Evolutionary conservation across 2,329 filamentous ascomycete species (phyloP).

Genomic region (Knoxdaviesia proteae): DNA sequence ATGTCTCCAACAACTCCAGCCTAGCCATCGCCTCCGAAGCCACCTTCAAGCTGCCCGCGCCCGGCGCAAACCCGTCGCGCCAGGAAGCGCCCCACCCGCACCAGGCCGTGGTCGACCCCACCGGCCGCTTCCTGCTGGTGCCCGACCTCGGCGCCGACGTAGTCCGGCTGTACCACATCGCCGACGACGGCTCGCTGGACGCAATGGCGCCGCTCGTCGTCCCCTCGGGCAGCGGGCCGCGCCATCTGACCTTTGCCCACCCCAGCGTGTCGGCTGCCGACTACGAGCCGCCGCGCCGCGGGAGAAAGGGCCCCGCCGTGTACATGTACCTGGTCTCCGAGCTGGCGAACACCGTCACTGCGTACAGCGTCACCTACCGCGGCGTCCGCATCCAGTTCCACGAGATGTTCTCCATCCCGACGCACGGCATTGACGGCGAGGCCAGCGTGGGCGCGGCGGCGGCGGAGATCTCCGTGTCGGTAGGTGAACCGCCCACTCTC

Average conservation of each 20-base stretch:
- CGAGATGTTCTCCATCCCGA: constrained; percentile 24
- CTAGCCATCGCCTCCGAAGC: constrained; percentile 17
- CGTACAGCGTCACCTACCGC: constrained; percentile 33
- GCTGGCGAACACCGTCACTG: constrained; percentile 32
- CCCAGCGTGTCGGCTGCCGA: no score
- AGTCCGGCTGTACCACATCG: constrained; percentile 32
- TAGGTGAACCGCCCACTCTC: constrained; percentile 17
- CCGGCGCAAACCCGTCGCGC: constrained; percentile 19
- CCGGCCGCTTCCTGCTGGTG: constrained; percentile 37
- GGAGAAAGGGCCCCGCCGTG: constrained; percentile 16
- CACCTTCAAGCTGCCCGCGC: constrained; percentile 17
- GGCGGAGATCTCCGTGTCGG: constrained; percentile 36
- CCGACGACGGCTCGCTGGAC: constrained; percentile 19
- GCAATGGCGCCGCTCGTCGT: constrained; percentile 18
- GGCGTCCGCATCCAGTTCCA: constrained; percentile 19
- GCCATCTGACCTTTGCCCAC: constrained; percentile 40
- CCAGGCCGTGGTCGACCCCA: constrained; percentile 43
- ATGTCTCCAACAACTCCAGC: constrained; percentile 16
- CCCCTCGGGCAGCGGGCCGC: constrained; percentile 36
- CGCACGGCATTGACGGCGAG: constrained; percentile 21
- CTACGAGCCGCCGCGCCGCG: no score
- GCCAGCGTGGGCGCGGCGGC: constrained; percentile 22
- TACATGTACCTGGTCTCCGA: constrained; percentile 43
- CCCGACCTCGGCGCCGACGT: constrained; percentile 47
- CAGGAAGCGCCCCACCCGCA: constrained; percentile 43